A percentile compares a stretch with the other conserved stretches of the same genome.
phyloP scores from a whole-genome alignment of 441 rosid species.

The Bocquillonia castaneifolia region DNA sequence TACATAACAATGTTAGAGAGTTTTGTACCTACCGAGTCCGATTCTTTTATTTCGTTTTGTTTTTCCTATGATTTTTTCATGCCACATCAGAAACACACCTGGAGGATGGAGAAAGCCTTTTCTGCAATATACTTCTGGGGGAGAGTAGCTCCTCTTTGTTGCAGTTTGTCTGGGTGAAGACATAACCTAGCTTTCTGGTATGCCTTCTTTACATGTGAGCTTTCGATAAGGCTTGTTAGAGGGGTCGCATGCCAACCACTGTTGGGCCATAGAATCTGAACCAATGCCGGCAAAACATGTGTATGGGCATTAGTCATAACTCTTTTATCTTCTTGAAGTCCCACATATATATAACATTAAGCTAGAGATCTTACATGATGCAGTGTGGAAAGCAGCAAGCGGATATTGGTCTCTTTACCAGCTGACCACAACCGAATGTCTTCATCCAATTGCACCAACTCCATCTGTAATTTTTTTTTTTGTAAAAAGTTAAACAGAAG shows the following conservation, averaged over 20 bases:
- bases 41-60: background rate
- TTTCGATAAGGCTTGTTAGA: conserved; percentile 52
- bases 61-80: background rate
- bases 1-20: background rate
- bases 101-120: conserved; percentile 69
- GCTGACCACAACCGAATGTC: conserved; percentile 66
- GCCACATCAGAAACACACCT: conserved; percentile 37
- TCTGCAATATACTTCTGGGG: conserved; percentile 64
- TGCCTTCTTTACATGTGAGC: conserved; percentile 80
- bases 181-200: conserved; percentile 89
- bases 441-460: conserved; percentile 52
- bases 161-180: conserved; percentile 91
- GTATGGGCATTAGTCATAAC: background rate
- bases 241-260: conserved; percentile 68
- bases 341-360: background rate
- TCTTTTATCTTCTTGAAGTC: background rate
- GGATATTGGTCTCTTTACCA: conserved; percentile 69
- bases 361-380: conserved; percentile 49
- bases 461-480: conserved; percentile 40
- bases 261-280: conserved; percentile 69
- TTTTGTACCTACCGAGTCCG: background rate
- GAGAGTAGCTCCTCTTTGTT: conserved; percentile 69
- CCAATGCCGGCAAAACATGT: background rate
- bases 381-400: conserved; percentile 65
- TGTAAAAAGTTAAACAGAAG: background rate